Conservation (phyloP, 106 monocot species). For the Ottelia alismoides region DNA sequence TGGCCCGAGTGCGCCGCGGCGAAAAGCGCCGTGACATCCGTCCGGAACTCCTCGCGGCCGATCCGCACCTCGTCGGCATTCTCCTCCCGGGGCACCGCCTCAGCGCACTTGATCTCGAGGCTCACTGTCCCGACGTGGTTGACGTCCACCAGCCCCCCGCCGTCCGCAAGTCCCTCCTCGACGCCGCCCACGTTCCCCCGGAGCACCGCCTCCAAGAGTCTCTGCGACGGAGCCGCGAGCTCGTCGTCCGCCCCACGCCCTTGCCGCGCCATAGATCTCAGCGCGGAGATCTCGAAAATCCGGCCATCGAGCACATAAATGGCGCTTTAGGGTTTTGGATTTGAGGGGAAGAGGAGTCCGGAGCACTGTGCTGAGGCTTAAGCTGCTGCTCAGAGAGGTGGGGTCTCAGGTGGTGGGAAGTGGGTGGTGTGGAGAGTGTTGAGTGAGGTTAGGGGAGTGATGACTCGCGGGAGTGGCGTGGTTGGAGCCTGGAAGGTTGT, state of each 20-base stretch:
- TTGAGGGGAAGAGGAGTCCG: no score
- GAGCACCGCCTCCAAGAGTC: constrained; percentile 36
- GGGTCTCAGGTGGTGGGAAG: no score
- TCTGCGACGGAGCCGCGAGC: constrained; percentile 19
- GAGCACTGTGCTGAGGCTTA: no score
- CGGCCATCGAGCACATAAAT: not conserved
- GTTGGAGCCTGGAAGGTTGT: no score
- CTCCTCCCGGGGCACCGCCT: constrained; percentile 29
- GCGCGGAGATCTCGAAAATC: not conserved
- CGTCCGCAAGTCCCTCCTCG: constrained; percentile 9
- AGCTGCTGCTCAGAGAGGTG: no score
- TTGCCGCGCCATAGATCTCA: not conserved
- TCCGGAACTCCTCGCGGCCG: constrained; percentile 31
- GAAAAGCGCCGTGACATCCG: constrained; percentile 34
- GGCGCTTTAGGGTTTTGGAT: no score
- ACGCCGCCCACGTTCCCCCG: constrained; percentile 23
- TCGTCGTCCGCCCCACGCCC: constrained; percentile 3
- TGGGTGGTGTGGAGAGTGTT: no score
- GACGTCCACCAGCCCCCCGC: constrained; percentile 14
- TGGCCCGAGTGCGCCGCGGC: constrained; percentile 32
- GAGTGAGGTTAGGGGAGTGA: no score
- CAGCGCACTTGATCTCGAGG: constrained; percentile 26
- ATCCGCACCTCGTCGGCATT: constrained; percentile 26
- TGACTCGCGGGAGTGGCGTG: no score
- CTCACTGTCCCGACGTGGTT: constrained; percentile 29